Base-by-base conservation (phyloP, 805 yeast species). In the Hemisphaericaspora nanyangensis region DNA sequence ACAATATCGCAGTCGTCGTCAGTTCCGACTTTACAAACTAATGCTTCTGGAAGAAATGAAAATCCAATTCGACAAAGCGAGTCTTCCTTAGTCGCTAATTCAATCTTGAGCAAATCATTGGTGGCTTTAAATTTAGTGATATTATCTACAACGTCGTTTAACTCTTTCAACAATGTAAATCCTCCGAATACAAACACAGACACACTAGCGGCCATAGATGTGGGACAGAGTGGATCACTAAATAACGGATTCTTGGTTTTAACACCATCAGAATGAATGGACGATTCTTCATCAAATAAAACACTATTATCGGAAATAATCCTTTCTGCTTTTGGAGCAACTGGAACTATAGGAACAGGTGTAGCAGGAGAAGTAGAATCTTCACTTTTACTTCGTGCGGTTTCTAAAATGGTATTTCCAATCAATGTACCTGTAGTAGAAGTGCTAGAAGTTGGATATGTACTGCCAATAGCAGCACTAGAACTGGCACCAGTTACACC, bases 141-240 rank as follows among this genome's bases (percentile, higher is more conserved):
- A 16, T 55, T 60, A n/a, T 43, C 34, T 4, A 35, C 43, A 17
- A 39, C 22, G 3, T 29, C 16, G 10, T 29, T 27, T 24, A 45
- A 39, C 19, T 19, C 29, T 6, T 5, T 31, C 26, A 12, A 3
- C n/a, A 39, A n/a, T 12, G 27, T 26, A 39, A 68, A 68, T 3
- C 74, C 74, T 3, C 73, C 74, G 51, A 66, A 68, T 11, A 63
- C 47, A 44, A 58, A 66, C 0, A 68, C 55, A 12, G 61, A 47
- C 1, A 63, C 50, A 4, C 57, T 48, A 8, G 47, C 35, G 8
- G 47, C 35, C 5, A 52, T 45, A 4, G 52, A 17, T 11, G 41
- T 22, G 3, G 26, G 26, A 8, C 12, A 22, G 11, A 22, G 24
- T n/a, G 37, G 6, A 28, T 38, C 37, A 17, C 26, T 26, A n/a